A percentile compares a stretch with the other conserved stretches of the same genome.
Evolutionary conservation across 176 grass and related monocot genomes (phyloP).

Genomic region (Triticum aestivum): DNA sequence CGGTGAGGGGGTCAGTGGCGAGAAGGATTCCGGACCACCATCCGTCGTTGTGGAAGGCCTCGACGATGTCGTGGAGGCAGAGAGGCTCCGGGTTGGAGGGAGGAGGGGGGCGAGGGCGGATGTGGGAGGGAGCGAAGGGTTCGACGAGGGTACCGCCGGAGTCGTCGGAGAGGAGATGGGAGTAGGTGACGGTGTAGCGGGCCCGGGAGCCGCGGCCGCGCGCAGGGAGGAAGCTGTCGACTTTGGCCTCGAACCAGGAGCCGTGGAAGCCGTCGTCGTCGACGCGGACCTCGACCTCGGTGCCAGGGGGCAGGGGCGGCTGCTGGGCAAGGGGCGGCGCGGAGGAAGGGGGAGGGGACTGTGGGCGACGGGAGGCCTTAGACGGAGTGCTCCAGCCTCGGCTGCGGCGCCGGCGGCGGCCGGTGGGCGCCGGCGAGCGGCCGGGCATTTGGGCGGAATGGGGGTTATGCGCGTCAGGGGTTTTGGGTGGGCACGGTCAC

Average conservation of each 20-base stretch:
- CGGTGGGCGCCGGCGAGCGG: background rate
- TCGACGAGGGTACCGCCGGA: slow-evolving; percentile 40
- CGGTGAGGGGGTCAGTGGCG: slow-evolving; percentile 1
- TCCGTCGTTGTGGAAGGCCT: slow-evolving; percentile 75
- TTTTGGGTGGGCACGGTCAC: background rate
- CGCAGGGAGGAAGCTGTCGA: slow-evolving; percentile 27
- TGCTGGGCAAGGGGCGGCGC: too few relatives aligned
- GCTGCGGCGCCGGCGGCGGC: background rate
- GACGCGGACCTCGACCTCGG: slow-evolving; percentile 61
- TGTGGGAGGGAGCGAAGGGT: slow-evolving; percentile 30
- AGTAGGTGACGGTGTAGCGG: slow-evolving; percentile 39
- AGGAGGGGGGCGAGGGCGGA: slow-evolving; percentile 35
- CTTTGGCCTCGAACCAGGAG: slow-evolving; percentile 67
- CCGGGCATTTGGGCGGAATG: background rate
- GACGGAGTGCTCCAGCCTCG: background rate
- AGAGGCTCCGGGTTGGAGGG: background rate
- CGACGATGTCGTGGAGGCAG: slow-evolving; percentile 48
- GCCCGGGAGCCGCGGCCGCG: slow-evolving; percentile 1
- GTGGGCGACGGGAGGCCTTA: background rate
- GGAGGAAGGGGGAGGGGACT: background rate
- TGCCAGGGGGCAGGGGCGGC: background rate
- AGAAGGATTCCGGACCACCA: slow-evolving; percentile 73
- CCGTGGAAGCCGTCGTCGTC: slow-evolving; percentile 63
- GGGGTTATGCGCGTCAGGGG: background rate
- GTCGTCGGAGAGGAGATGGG: slow-evolving; percentile 48